Conservation (phyloP, 108 stramenopile genomes). For the Fistulifera pelliculosa region DNA sequence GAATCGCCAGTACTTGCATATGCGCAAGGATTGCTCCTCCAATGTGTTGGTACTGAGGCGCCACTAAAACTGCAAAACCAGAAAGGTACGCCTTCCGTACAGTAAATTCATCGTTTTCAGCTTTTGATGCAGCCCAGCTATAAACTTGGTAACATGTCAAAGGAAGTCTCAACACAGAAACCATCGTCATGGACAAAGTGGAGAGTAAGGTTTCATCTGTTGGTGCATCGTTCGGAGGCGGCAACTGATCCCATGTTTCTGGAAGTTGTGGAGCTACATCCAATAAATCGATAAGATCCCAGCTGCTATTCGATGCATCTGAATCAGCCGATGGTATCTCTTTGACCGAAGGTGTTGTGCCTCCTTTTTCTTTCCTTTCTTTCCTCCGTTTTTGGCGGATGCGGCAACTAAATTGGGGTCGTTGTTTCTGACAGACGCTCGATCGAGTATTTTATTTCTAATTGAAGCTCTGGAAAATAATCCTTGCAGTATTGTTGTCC, state of each 20-base stretch:
- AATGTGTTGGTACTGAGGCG: constrained; percentile 21
- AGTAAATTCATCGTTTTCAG: constrained; percentile 3
- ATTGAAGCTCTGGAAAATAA: constrained; percentile 28
- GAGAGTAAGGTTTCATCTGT: constrained; percentile 33
- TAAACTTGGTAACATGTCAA: constrained; percentile 39
- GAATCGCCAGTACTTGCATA: constrained; percentile 34
- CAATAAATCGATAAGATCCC: constrained; percentile 24
- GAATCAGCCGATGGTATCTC: constrained; percentile 3
- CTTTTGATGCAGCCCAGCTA: constrained; percentile 20
- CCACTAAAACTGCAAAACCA: constrained; percentile 25
- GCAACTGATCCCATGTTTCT: constrained; percentile 18
- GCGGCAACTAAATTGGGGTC: constrained; percentile 8
- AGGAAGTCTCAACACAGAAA: constrained; percentile 16
- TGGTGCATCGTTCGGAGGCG: constrained; percentile 1
- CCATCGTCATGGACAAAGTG: constrained; percentile 31
- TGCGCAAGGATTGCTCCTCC: constrained; percentile 15
- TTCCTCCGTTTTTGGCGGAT: constrained; percentile 18
- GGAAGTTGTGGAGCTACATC: constrained; percentile 16
- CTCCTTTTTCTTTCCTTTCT: constrained; percentile 31
- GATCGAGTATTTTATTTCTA: constrained; percentile 15
- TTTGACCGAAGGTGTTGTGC: neutral
- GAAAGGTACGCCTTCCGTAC: constrained; percentile 24
- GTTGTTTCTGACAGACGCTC: neutral
- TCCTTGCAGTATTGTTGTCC: constrained; percentile 8
- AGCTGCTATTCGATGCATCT: constrained; percentile 2